These are phyloP conservation scores for Fonsecaea pugnacius DNA, from an alignment of 2,329 filamentous ascomycete genomes.

Conservation along the genomic window DNA sequence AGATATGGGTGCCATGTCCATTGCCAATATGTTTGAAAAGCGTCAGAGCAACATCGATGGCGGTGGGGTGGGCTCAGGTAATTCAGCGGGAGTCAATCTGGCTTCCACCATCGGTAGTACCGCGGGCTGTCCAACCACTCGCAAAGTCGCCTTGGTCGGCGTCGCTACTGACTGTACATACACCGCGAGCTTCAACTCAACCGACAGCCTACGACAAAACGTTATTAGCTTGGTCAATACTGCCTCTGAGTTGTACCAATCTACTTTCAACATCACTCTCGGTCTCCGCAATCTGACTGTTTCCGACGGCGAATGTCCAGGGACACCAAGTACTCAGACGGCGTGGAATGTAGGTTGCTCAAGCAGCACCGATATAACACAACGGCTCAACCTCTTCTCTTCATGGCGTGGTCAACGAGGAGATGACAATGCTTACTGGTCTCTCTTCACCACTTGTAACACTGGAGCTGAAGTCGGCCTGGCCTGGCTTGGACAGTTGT, in stretches of 20 bases:
- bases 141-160: constrained; percentile 87
- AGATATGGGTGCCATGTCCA: constrained; percentile 64
- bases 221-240: constrained; percentile 83
- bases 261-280: constrained; percentile 90
- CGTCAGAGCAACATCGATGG: constrained; percentile 63
- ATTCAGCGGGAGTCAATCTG: constrained; percentile 79
- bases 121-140: constrained; percentile 82
- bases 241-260: constrained; percentile 86
- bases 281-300: constrained; percentile 85
- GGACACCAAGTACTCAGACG: constrained; percentile 66
- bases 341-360: constrained; percentile 85
- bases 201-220: constrained; percentile 69
- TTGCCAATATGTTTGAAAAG: constrained; percentile 71
- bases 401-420: constrained; percentile 77
- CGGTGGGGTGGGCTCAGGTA: constrained; percentile 69
- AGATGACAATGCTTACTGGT: constrained; percentile 93
- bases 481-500: constrained; percentile 90
- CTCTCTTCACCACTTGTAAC: constrained; percentile 77
- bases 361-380: constrained; percentile 65
- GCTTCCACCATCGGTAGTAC: constrained; percentile 77
- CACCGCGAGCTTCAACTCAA: constrained; percentile 70
- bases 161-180: constrained; percentile 94
- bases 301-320: constrained; percentile 74
- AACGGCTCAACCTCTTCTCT: constrained; percentile 85
- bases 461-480: constrained; percentile 85